Base-by-base conservation (phyloP, 306 rosid species). In the Quercus dentata region DNA sequence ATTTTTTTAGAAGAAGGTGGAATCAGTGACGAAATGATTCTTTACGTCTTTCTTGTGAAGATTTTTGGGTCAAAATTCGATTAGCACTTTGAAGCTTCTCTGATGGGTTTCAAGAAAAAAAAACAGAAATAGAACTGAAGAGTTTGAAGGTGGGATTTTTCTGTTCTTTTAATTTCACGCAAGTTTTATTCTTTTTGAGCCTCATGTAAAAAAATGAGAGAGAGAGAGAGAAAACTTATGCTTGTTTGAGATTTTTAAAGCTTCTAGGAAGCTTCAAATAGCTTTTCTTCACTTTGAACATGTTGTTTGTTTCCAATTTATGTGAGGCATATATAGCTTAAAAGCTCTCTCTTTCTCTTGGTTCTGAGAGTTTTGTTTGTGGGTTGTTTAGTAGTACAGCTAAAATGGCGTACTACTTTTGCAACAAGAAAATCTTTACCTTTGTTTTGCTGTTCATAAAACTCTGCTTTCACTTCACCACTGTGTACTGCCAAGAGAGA, bases 401-500 rank as follows among this genome's bases (percentile, higher is more conserved):
- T 82, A 75, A 79, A 68, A 86, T 90, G 87, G 84, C 52, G 68
- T 82, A 2, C 82, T 78, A 25, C 78, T 74, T 76, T 71, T 65
- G 69, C 67, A 49, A 19, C 51, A 79, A 77, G 67, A 64, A 71
- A 52, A 70, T 86, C 4, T 77, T 71, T 69, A 41, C 78, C 63
- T 72, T 90, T 10, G 73, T 85, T 56, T 67, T 90, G 74, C 77
- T 88, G 76, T 71, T 91, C 19, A 63, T 84, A 27, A 6, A 85
- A 21, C 76, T 89, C 71, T 83, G 85, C 77, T 85, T 83, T 69
- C 77, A 75, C 70, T 73, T 77, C 31, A 49, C 72, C 65, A 62
- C 90, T 78, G 87, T 80, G 81, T 84, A 77, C 68, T 90, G 96
- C 87, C 92, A 86, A 52, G 93, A 85, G 78, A 88, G 86, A 74